Evolutionary conservation across 441 rosid species (phyloP).

Genomic region (Croton laevigatus): DNA sequence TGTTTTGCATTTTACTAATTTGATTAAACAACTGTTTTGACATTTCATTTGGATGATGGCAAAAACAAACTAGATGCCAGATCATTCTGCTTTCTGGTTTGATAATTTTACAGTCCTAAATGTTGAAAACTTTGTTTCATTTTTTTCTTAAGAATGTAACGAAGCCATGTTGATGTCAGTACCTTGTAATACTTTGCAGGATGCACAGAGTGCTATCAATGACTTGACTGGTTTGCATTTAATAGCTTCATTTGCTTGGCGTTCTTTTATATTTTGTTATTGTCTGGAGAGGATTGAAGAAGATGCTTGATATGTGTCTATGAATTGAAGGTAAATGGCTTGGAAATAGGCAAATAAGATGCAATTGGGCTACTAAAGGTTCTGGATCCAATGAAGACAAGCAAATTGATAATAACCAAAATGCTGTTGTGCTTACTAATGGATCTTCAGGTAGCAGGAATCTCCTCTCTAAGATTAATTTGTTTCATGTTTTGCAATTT

Average conservation of each 20-base stretch:
- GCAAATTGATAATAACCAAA: conserved; percentile 63
- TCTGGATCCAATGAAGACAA: conserved; percentile 74
- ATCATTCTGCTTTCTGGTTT: neutral
- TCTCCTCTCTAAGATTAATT: neutral
- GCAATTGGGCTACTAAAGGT: conserved; percentile 94
- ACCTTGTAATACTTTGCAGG: conserved; percentile 43
- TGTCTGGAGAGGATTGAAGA: neutral
- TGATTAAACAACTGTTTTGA: neutral
- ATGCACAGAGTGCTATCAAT: conserved; percentile 85
- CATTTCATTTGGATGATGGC: neutral
- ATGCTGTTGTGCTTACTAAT: conserved; percentile 75
- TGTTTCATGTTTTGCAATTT: neutral
- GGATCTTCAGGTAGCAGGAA: conserved; percentile 56
- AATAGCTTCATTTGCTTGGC: neutral
- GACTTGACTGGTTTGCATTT: conserved; percentile 65
- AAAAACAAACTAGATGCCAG: neutral
- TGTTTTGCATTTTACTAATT: neutral
- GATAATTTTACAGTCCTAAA: neutral
- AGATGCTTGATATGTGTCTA: conserved; percentile 17
- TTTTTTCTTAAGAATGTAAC: neutral
- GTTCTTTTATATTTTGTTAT: neutral
- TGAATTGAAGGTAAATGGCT: conserved; percentile 72
- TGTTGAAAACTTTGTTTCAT: neutral
- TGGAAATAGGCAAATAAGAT: conserved; percentile 87
- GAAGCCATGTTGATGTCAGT: neutral